Conservation (phyloP, 2,329 filamentous ascomycete species). For the Colletotrichum liriopes region DNA sequence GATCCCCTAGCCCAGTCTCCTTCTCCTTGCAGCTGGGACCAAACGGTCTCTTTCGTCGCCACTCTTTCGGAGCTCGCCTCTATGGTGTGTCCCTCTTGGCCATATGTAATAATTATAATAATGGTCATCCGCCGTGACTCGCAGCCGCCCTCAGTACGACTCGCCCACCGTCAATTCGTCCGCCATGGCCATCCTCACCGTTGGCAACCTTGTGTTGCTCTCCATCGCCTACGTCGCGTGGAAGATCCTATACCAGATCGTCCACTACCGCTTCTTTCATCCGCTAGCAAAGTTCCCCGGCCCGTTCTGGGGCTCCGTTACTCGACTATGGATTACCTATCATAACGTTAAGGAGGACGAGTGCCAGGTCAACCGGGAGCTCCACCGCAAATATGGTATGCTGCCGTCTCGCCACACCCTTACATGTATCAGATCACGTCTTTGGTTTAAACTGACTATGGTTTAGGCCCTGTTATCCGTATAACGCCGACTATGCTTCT, state of each 20-base stretch:
- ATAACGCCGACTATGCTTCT: conserved; percentile 68
- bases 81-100: neutral
- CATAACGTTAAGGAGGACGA: conserved; percentile 66
- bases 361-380: conserved; percentile 55
- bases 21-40: neutral
- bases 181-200: conserved; percentile 55
- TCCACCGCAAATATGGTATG: conserved; percentile 66
- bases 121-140: neutral
- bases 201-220: conserved; percentile 52
- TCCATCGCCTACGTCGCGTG: conserved; percentile 51
- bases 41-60: neutral
- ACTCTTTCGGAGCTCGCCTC: neutral
- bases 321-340: conserved; percentile 68
- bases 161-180: too few relatives aligned
- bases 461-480: conserved; percentile 66
- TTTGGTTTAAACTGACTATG: neutral
- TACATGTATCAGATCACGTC: neutral
- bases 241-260: conserved; percentile 60
- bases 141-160: neutral
- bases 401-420: neutral
- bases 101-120: neutral
- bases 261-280: conserved; percentile 67
- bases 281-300: conserved; percentile 68
- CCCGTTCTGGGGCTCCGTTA: conserved; percentile 69
- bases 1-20: neutral